Evolutionary conservation across 1,284 basidiomycete genomes (phyloP).

Genomic region (Pseudozyma tsukubaensis): DNA sequence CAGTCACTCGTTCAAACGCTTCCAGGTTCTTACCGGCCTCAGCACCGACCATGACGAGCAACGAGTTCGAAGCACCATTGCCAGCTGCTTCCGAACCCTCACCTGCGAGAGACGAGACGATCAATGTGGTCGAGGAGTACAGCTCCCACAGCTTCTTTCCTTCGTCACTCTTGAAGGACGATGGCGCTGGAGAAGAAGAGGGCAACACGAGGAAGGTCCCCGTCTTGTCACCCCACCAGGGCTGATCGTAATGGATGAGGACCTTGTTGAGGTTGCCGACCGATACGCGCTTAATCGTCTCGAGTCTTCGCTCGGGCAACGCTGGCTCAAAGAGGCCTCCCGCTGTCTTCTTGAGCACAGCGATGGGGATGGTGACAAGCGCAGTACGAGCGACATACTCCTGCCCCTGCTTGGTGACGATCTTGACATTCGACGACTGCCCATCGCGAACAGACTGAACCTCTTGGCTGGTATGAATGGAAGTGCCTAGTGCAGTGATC

Average conservation of each 20-base stretch:
- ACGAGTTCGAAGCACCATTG: slow-evolving; percentile 65
- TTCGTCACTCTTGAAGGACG: slow-evolving; percentile 19
- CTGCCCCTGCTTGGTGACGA: slow-evolving; percentile 43
- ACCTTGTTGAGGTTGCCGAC: slow-evolving; percentile 65
- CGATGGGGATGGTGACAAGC: slow-evolving; percentile 69
- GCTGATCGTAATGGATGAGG: slow-evolving; percentile 69
- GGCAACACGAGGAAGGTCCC: slow-evolving; percentile 70
- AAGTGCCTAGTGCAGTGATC: slow-evolving; percentile 66
- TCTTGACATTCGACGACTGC: slow-evolving; percentile 34
- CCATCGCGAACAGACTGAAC: slow-evolving; percentile 41
- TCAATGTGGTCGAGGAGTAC: slow-evolving; percentile 63
- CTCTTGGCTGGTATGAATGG: slow-evolving; percentile 67
- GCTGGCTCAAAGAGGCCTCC: slow-evolving; percentile 64
- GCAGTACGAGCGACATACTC: slow-evolving; percentile 53
- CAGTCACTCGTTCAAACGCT: slow-evolving; percentile 53
- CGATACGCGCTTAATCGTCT: slow-evolving; percentile 61
- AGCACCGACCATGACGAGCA: slow-evolving; percentile 70
- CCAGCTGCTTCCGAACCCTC: slow-evolving; percentile 3
- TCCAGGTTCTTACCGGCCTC: slow-evolving; percentile 62
- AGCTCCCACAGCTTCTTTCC: slow-evolving; percentile 41
- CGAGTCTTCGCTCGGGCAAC: slow-evolving; percentile 62
- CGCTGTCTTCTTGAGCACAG: slow-evolving; percentile 65
- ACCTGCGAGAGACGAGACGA: slow-evolving; percentile 68
- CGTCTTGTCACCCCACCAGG: slow-evolving; percentile 71
- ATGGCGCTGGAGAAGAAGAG: slow-evolving; percentile 49